Conservation (phyloP, 176 grass and related monocot species). For the Carex cristatella region DNA sequence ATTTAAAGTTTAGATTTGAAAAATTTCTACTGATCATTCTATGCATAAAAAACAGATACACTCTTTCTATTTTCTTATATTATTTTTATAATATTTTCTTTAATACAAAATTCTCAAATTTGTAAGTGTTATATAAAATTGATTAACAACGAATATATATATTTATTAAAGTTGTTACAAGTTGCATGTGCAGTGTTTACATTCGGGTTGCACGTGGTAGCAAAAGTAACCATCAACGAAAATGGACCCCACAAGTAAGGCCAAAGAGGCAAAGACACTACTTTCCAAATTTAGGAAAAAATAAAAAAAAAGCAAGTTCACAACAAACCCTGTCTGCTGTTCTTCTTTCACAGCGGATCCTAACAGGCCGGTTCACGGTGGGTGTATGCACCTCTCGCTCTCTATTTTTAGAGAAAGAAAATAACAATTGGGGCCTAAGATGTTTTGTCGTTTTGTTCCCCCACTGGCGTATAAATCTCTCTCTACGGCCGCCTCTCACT, state of each 20-base stretch:
- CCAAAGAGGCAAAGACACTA: neutral
- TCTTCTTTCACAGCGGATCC: neutral
- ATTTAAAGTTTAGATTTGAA: too few relatives aligned
- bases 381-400: neutral
- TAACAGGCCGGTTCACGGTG: neutral
- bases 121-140: too few relatives aligned
- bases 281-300: constrained; percentile 20
- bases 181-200: neutral
- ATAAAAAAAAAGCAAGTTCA: neutral
- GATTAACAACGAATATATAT: too few relatives aligned
- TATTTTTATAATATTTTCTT: too few relatives aligned
- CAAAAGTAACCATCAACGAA: too few relatives aligned
- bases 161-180: neutral
- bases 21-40: too few relatives aligned
- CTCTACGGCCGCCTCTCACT: constrained; percentile 4
- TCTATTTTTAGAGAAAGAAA: neutral
- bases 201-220: neutral
- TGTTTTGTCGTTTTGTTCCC: constrained; percentile 4
- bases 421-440: neutral
- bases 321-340: neutral
- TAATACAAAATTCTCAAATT: too few relatives aligned
- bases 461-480: constrained; percentile 1
- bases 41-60: too few relatives aligned
- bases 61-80: too few relatives aligned
- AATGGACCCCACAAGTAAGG: neutral